Evolutionary conservation across 2,329 filamentous ascomycete genomes (phyloP).

Genomic region (Diaporthe nobilis): DNA sequence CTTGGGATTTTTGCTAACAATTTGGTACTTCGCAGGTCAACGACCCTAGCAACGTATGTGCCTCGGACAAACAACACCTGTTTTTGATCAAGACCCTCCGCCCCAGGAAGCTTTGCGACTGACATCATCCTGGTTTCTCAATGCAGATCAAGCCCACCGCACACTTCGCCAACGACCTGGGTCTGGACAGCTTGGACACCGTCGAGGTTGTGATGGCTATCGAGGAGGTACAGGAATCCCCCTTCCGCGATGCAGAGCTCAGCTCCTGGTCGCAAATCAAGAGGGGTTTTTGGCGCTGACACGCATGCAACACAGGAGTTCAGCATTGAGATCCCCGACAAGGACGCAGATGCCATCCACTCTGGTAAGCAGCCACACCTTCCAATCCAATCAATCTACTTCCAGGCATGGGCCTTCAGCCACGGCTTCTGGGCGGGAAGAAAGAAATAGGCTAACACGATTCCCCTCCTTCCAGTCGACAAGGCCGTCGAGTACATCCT

Average conservation of each 20-base stretch:
- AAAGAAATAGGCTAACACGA: neutral
- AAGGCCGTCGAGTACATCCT: conserved; percentile 96
- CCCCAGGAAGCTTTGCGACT: conserved; percentile 5
- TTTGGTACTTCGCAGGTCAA: conserved; percentile 69
- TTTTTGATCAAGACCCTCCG: neutral
- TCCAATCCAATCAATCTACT: neutral
- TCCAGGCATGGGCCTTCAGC: no score
- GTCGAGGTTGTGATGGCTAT: conserved; percentile 99
- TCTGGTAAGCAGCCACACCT: conserved; percentile 76
- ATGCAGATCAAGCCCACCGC: conserved; percentile 82
- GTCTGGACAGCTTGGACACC: conserved; percentile 96
- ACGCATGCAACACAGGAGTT: conserved; percentile 61
- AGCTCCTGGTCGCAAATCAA: neutral
- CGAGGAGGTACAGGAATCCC: conserved; percentile 80
- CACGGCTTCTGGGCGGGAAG: neutral
- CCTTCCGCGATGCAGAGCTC: conserved; percentile 39
- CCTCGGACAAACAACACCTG: neutral
- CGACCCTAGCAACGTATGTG: conserved; percentile 73
- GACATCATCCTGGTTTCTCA: conserved; percentile 18
- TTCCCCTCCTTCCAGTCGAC: conserved; percentile 73
- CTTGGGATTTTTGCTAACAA: conserved; percentile 44
- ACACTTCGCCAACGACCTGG: conserved; percentile 98
- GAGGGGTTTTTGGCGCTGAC: neutral
- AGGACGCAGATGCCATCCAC: conserved; percentile 94
- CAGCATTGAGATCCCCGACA: conserved; percentile 97